A percentile compares a stretch with the other conserved stretches of the same genome.
phyloP scores from a whole-genome alignment of 2,329 filamentous ascomycete genomes.

The Nemania bipapillata region DNA sequence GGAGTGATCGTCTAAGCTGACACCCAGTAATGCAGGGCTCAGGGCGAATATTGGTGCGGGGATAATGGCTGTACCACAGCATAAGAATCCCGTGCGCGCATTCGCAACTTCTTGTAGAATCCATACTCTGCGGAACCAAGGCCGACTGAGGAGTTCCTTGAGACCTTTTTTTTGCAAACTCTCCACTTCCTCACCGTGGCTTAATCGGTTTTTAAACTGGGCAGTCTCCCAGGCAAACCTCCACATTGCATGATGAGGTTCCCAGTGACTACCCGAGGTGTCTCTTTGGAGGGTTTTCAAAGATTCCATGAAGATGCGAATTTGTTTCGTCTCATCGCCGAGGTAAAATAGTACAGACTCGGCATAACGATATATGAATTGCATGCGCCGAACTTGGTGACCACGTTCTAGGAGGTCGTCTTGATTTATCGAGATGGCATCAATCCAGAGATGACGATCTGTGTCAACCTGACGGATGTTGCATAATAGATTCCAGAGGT shows the following conservation, averaged over 20 bases:
- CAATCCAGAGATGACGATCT: slow-evolving; percentile 34
- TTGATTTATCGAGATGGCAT: slow-evolving; percentile 34
- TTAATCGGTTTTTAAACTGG: background rate
- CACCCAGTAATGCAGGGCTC: background rate
- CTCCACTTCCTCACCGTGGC: too few relatives aligned
- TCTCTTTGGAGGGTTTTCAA: background rate
- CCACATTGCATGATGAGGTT: slow-evolving; percentile 7
- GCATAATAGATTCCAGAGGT: slow-evolving; percentile 12
- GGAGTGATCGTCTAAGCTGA: background rate
- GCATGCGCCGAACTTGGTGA: slow-evolving; percentile 34
- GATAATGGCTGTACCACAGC: background rate
- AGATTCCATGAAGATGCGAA: slow-evolving; percentile 7
- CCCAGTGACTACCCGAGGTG: background rate
- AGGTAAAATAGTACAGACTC: slow-evolving; percentile 28
- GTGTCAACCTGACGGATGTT: background rate
- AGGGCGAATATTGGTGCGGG: slow-evolving; percentile 7
- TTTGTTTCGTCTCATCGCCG: slow-evolving; percentile 1
- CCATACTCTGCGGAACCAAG: slow-evolving; percentile 26
- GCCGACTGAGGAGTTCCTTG: background rate
- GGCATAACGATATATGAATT: slow-evolving; percentile 24
- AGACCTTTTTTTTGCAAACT: background rate
- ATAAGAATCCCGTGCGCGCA: slow-evolving; percentile 16
- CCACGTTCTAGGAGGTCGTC: slow-evolving; percentile 16
- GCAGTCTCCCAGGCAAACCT: background rate
- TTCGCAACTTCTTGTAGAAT: slow-evolving; percentile 27